Conservation (phyloP, 2,329 filamentous ascomycete genomes). For the Dactylellina sp. region DNA sequence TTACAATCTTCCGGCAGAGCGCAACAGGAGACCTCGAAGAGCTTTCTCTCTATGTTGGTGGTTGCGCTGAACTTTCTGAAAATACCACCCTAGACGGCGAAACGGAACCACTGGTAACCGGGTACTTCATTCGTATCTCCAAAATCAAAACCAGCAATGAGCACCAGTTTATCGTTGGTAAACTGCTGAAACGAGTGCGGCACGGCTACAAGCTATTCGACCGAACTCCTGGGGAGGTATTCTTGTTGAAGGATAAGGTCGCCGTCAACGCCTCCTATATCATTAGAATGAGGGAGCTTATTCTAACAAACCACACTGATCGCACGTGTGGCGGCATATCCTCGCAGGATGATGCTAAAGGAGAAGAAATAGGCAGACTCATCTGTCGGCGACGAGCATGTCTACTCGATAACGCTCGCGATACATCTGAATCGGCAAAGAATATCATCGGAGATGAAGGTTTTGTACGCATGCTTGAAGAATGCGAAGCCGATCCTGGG, state of each 20-base stretch:
- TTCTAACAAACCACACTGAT: slow-evolving; percentile 41
- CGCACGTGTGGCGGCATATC: slow-evolving; percentile 33
- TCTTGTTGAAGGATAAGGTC: slow-evolving; percentile 29
- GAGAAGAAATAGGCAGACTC: slow-evolving; percentile 29
- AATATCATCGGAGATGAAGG: slow-evolving; percentile 32
- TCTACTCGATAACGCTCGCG: slow-evolving; percentile 22
- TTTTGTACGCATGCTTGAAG: slow-evolving; percentile 28
- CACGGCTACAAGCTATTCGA: slow-evolving; percentile 36
- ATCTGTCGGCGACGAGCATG: slow-evolving; percentile 40
- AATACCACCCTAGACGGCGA: slow-evolving; percentile 17
- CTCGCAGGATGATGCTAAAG: slow-evolving; percentile 18
- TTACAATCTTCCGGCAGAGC: slow-evolving; percentile 23
- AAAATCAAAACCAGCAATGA: slow-evolving; percentile 30
- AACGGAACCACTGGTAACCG: not conserved
- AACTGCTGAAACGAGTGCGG: slow-evolving; percentile 37
- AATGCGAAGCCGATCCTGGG: slow-evolving; percentile 35
- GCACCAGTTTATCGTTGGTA: slow-evolving; percentile 25
- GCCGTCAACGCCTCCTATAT: slow-evolving; percentile 4
- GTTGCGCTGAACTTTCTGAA: slow-evolving; percentile 29
- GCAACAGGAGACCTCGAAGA: slow-evolving; percentile 10
- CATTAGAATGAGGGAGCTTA: slow-evolving; percentile 19
- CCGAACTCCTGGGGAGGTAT: slow-evolving; percentile 13
- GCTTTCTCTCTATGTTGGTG: slow-evolving; percentile 9
- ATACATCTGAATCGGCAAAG: slow-evolving; percentile 26
- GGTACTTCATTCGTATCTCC: slow-evolving; percentile 29